Base-by-base conservation (phyloP, 352 stramenopile genomes). In the Pythium dissotocum region DNA sequence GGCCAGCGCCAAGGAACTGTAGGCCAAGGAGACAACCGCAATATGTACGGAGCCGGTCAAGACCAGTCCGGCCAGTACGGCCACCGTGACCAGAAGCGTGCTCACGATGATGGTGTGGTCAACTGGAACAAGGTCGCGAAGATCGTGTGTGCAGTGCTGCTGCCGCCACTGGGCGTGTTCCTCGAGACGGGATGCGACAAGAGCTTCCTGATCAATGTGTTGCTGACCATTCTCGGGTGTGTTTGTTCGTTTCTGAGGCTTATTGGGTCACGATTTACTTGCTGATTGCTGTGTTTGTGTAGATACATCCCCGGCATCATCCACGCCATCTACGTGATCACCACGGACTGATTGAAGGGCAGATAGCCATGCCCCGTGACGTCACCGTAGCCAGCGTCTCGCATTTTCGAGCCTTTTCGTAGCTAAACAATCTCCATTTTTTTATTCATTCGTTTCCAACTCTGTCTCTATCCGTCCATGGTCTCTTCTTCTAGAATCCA, bases 251-350 rank as follows among this genome's bases (percentile, higher is more conserved):
- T 24, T 24, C 21, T 24, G 21, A 24, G 21, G 21, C 21, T 24
- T 24, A 24, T 24, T 24, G 21, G 21, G 21, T 24, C 21, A 24
- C 21, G 21, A 24, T 24, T 24, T 24, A 24, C 28, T 69, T 21
- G 40, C 33, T 30, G 24, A 32, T 40, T 18, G 5, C 33, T 9
- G 0, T 14, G 16, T 48, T 48, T 18, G 24, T 51, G 16, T 63
- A 46, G 80, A 6, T 89, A 87, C 72, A 58, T 89, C 14, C 81
- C 79, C 10, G 78, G 77, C 36, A 84, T 86, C 52, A 77, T 89
- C 62, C 78, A 89, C 58, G 77, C 81, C 32, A 49, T 89, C 18
- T 86, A 82, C 51, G 63, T 88, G n/a, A 82, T 83, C 55, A 74
- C 76, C 40, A 64, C 63, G 53, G 71, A 58, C 49, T 83, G 73